Percentiles rank a stretch among this genome's conserved stretches.
Conservation (phyloP, 164 flowering plant genomes). For the Annona squamosa region DNA sequence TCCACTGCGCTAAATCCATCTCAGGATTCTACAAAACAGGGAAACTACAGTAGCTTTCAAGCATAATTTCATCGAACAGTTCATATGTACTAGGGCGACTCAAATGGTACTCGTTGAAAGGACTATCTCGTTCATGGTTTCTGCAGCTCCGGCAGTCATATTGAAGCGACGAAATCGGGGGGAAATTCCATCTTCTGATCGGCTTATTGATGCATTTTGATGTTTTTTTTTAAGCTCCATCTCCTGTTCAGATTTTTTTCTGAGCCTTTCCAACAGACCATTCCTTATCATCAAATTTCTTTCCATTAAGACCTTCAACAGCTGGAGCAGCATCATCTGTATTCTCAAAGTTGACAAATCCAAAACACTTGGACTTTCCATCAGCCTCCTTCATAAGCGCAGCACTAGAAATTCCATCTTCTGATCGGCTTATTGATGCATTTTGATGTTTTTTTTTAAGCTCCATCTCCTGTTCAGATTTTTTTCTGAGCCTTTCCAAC, state of each 20-base stretch:
- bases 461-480: constrained; percentile 71
- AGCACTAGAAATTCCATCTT: too few species aligned
- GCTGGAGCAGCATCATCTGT: constrained; percentile 67
- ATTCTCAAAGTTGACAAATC: constrained; percentile 70
- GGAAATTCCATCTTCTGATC: too few species aligned
- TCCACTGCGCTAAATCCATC: constrained; percentile 69
- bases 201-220: too few species aligned
- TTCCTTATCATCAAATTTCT: constrained; percentile 60
- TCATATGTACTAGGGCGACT: not conserved
- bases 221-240: constrained; percentile 38
- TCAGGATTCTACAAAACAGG: constrained; percentile 1
- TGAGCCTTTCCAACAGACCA: constrained; percentile 89
- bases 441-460: constrained; percentile 23
- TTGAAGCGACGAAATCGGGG: too few species aligned
- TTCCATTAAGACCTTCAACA: constrained; percentile 71
- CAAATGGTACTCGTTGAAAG: too few species aligned
- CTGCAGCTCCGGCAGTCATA: too few species aligned
- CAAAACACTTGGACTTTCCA: constrained; percentile 71
- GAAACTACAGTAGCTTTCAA: not conserved
- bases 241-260: constrained; percentile 77
- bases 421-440: too few species aligned
- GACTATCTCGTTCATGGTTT: too few species aligned
- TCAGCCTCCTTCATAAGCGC: constrained; percentile 73
- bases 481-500: constrained; percentile 83
- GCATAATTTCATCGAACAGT: not conserved